These are phyloP conservation scores for Ramaria rubella DNA, from an alignment of 768 basidiomycete genomes.

Conservation along the genomic window DNA sequence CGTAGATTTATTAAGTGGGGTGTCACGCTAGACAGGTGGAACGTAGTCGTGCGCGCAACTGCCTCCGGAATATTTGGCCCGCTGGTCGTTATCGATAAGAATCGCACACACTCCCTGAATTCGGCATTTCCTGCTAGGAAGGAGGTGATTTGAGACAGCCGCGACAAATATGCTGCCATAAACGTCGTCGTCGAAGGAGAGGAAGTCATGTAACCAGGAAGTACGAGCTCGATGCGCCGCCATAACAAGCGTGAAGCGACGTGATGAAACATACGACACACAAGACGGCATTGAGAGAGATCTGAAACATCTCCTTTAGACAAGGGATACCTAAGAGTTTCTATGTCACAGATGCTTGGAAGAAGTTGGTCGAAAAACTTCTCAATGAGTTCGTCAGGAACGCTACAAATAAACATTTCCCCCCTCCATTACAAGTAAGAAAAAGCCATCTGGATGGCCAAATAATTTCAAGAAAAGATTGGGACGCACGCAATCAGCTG, in stretches of 20 bases:
- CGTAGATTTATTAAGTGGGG: background rate
- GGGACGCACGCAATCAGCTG: too few relatives aligned
- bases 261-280: background rate
- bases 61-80: background rate
- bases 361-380: slow-evolving; percentile 4
- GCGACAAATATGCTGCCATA: background rate
- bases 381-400: slow-evolving; percentile 3
- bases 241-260: background rate
- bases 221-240: background rate
- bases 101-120: background rate
- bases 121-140: background rate
- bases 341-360: background rate
- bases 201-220: background rate
- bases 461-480: too few relatives aligned
- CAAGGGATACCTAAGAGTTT: background rate
- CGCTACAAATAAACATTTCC: background rate
- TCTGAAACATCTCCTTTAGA: background rate
- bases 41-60: background rate
- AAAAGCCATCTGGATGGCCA: too few relatives aligned
- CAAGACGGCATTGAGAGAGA: slow-evolving; percentile 1
- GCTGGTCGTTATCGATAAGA: background rate
- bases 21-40: background rate
- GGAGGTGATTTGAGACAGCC: background rate
- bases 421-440: too few relatives aligned
- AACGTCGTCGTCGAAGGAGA: background rate